These are phyloP conservation scores for Calonectria multiphialidica DNA, from an alignment of 2,329 filamentous ascomycete genomes.

Conservation along the genomic window DNA sequence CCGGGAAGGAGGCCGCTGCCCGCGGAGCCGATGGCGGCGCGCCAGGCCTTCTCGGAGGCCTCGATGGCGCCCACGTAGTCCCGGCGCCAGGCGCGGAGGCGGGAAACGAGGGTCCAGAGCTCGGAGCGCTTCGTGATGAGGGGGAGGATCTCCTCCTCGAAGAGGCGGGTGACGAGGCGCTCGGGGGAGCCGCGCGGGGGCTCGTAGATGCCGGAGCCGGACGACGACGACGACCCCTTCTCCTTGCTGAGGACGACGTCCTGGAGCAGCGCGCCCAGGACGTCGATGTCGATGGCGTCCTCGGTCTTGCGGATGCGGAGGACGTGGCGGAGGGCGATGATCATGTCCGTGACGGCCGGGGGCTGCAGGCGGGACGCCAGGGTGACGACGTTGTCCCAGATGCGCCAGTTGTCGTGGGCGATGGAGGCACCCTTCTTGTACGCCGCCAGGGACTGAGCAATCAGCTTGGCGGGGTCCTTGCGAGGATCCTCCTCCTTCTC, in stretches of 20 bases:
- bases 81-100: slow-evolving; percentile 78
- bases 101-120: slow-evolving; percentile 81
- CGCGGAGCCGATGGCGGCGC: slow-evolving; percentile 72
- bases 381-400: slow-evolving; percentile 97
- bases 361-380: slow-evolving; percentile 84
- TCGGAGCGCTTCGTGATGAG: slow-evolving; percentile 84
- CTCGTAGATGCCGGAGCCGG: slow-evolving; percentile 46
- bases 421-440: slow-evolving; percentile 89
- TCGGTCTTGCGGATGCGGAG: slow-evolving; percentile 85
- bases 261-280: slow-evolving; percentile 79
- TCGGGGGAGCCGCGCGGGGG: slow-evolving; percentile 69
- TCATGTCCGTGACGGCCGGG: slow-evolving; percentile 79
- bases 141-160: slow-evolving; percentile 82
- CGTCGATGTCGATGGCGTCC: slow-evolving; percentile 79
- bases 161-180: slow-evolving; percentile 74
- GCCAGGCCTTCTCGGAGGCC: slow-evolving; percentile 91
- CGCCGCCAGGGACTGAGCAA: slow-evolving; percentile 82
- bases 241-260: slow-evolving; percentile 70
- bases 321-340: slow-evolving; percentile 80
- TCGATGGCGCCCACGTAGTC: slow-evolving; percentile 81
- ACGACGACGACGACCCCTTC: slow-evolving; percentile 43
- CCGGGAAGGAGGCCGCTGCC: slow-evolving; percentile 58
- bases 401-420: slow-evolving; percentile 88
- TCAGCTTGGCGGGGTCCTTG: slow-evolving; percentile 69
- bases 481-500: slow-evolving; percentile 41